Base-by-base conservation (phyloP, 2,329 filamentous ascomycete species). In the Sarocladium kiliense region DNA sequence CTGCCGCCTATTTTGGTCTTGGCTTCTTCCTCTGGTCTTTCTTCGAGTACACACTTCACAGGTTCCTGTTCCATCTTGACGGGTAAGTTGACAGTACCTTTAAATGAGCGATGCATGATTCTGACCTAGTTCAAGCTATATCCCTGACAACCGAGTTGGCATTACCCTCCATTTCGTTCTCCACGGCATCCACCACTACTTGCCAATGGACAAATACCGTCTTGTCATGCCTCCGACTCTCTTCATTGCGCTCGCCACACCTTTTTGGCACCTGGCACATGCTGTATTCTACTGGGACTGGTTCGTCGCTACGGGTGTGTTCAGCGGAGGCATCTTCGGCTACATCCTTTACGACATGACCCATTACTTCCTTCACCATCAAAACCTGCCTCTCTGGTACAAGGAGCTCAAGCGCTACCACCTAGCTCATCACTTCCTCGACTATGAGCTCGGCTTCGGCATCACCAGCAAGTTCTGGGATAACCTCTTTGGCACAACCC, bases 391-490 rank as follows among this genome's bases (percentile, higher is more conserved):
- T 16, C 75, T 86, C 2, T 96, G 91, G 81, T 97, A 95, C 76
- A 89, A 89, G 73, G 79, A 85, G 60, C 82, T 97, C 64, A 99
- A 99, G 85, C 97, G 96, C 74, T 96, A 97, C 68, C 94, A 99
- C 68, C 85, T 99, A 27, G 85, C 91, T 69, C 94, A 99, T 70
- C 94, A 99, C 75, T 99, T 97, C 72, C 90, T 94, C 58, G 94
- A 99, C 70, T 99, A 95, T 69, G 89, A 99, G 72, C 93, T 96
- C 61, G 94, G 94, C 54, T 99, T 97, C 64, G 94, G 94, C 56
- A 93, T 99, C 53, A 97, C 93, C 30, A 97, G 88, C 77, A 85
- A 87, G 61, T 96, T 99, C 78, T 99, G 94, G 94, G 94, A 99
- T 70, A 77, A 75, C 51, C 75, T 99, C 6, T 99, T 99, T 68